Conservation (phyloP, 495 filamentous ascomycete genomes). For the Podospora tetraspora region DNA sequence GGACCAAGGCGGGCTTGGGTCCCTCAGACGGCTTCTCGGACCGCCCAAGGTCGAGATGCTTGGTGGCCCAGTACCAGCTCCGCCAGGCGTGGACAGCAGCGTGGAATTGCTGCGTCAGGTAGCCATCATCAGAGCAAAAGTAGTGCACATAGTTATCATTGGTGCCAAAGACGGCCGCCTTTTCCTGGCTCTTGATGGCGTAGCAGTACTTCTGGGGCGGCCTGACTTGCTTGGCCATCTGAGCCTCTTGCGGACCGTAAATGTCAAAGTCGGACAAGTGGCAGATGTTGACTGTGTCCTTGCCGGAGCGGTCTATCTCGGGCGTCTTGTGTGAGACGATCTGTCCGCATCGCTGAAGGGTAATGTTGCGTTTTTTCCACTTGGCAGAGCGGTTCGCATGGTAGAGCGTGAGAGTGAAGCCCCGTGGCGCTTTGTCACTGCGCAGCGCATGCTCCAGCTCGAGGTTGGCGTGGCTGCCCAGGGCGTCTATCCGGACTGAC, state of each 20-base stretch:
- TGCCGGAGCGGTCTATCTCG: conserved; percentile 45
- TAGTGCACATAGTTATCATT: conserved; percentile 87
- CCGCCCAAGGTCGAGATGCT: conserved; percentile 17
- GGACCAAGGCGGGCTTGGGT: not conserved
- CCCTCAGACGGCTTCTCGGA: conserved; percentile 2
- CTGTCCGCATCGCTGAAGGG: conserved; percentile 68
- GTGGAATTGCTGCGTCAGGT: conserved; percentile 62
- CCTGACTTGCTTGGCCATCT: conserved; percentile 57
- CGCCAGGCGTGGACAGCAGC: conserved; percentile 70
- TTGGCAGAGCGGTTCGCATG: conserved; percentile 72
- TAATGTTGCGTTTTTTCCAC: conserved; percentile 85
- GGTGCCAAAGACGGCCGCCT: conserved; percentile 74
- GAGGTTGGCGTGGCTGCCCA: conserved; percentile 36
- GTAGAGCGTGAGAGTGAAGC: conserved; percentile 64
- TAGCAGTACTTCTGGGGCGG: conserved; percentile 77
- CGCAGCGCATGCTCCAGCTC: conserved; percentile 49
- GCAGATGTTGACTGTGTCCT: conserved; percentile 66
- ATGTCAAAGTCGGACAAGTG: conserved; percentile 93
- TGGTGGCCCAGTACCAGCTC: conserved; percentile 78
- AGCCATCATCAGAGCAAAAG: conserved; percentile 71
- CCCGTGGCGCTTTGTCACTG: conserved; percentile 49
- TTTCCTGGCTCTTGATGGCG: conserved; percentile 91
- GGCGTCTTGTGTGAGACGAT: conserved; percentile 67
- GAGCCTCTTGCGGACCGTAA: conserved; percentile 64
- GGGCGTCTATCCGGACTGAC: conserved; percentile 43